Percentiles rank a stretch among this genome's conserved stretches.
phyloP scores from a whole-genome alignment of 768 basidiomycete genomes.

The Coprinellus micaceus region DNA sequence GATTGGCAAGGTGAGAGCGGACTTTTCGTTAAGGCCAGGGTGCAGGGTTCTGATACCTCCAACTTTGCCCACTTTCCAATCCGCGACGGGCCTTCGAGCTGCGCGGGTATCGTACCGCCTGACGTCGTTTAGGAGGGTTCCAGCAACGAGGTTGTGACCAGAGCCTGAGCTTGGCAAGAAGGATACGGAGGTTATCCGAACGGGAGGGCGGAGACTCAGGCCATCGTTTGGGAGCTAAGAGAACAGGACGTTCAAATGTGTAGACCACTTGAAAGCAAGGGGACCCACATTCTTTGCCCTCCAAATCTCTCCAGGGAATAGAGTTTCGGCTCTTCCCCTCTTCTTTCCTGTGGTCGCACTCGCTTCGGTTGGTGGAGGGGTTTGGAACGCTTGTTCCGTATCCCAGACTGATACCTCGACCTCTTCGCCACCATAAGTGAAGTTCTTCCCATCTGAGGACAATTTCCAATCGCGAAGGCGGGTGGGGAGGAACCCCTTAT shows the following conservation, averaged over 20 bases:
- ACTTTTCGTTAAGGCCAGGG: constrained; percentile 64
- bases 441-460: constrained; percentile 47
- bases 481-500: constrained; percentile 48
- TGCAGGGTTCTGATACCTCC: constrained; percentile 61
- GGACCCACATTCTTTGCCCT: constrained; percentile 71
- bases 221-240: constrained; percentile 66
- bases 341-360: constrained; percentile 38
- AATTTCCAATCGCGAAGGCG: constrained; percentile 68
- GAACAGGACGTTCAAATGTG: no score
- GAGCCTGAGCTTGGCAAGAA: constrained; percentile 45
- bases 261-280: no score
- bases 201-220: constrained; percentile 72
- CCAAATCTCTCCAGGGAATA: constrained; percentile 78
- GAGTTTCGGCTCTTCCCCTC: constrained; percentile 50
- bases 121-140: constrained; percentile 70
- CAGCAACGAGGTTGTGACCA: constrained; percentile 57
- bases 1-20: constrained; percentile 20
- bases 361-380: constrained; percentile 17
- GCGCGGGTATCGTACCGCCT: constrained; percentile 76
- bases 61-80: constrained; percentile 61
- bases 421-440: constrained; percentile 84
- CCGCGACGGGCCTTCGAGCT: constrained; percentile 60
- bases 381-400: constrained; percentile 52
- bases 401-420: constrained; percentile 83
- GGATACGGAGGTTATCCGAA: constrained; percentile 67